Conservation (phyloP, 2,329 filamentous ascomycete genomes). For the Curvularia sp. region DNA sequence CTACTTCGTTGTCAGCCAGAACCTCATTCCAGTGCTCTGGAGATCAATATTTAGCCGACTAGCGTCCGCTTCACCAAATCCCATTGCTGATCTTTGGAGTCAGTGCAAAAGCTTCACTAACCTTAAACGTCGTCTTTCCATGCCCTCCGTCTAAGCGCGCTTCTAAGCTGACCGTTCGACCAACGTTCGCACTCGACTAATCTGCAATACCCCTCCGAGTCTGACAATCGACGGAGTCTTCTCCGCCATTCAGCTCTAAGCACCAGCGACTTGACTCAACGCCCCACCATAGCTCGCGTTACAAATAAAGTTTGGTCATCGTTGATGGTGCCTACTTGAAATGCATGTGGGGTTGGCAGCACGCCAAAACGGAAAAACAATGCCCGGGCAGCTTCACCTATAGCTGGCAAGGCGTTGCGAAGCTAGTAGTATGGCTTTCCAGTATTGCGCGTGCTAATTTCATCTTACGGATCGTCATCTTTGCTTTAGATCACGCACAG, state of each 20-base stretch:
- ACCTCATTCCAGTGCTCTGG: constrained; percentile 11
- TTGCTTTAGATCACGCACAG: not conserved
- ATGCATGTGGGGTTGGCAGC: constrained; percentile 1
- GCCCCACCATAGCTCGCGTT: constrained; percentile 6
- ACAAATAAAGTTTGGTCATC: constrained; percentile 9
- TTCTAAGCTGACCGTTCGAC: constrained; percentile 11
- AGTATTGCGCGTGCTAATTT: no score
- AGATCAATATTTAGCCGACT: constrained; percentile 10
- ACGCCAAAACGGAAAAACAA: constrained; percentile 3
- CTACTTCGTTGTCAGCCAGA: constrained; percentile 8
- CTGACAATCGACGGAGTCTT: constrained; percentile 2
- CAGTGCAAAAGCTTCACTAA: constrained; percentile 6
- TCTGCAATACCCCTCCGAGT: not conserved
- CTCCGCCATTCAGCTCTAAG: constrained; percentile 1
- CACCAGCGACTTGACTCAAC: not conserved
- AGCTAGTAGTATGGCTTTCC: not conserved
- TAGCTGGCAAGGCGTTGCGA: not conserved
- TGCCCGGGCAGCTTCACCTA: constrained; percentile 3
- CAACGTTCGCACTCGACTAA: constrained; percentile 10
- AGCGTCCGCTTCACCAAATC: constrained; percentile 15
- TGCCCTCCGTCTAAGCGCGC: constrained; percentile 6
- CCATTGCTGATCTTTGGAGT: constrained; percentile 13
- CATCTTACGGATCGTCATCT: not conserved
- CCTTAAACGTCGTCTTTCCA: not conserved
- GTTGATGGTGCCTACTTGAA: not conserved